phyloP scores from a whole-genome alignment of 257 asterid genomes.

The Lavandula angustifolia region DNA sequence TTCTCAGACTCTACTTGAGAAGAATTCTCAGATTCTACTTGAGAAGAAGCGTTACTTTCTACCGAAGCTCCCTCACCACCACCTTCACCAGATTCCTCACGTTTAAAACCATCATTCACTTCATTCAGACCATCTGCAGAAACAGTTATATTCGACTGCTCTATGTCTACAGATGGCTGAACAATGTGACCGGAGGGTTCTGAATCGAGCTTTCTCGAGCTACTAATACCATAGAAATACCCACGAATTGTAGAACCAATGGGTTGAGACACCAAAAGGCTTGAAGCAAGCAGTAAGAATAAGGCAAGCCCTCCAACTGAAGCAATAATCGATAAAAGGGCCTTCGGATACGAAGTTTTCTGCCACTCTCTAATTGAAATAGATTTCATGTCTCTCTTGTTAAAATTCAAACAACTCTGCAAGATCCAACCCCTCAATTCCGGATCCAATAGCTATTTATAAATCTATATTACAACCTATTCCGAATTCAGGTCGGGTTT shows the following conservation, averaged over 20 bases:
- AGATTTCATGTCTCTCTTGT: constrained; percentile 49
- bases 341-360: constrained; percentile 53
- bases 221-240: constrained; percentile 48
- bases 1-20: constrained; percentile 32
- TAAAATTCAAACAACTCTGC: constrained; percentile 22
- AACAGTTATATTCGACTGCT: constrained; percentile 25
- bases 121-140: constrained; percentile 25
- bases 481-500: constrained; percentile 18
- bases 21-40: constrained; percentile 32
- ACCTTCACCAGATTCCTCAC: constrained; percentile 27
- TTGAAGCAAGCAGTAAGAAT: constrained; percentile 69
- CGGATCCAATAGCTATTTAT: constrained; percentile 8
- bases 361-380: constrained; percentile 51
- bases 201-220: constrained; percentile 30
- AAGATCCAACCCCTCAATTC: constrained; percentile 31
- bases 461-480: constrained; percentile 15
- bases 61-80: constrained; percentile 30
- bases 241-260: constrained; percentile 54
- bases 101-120: constrained; percentile 28
- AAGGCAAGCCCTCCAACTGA: constrained; percentile 68
- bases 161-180: constrained; percentile 29
- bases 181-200: constrained; percentile 12
- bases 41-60: constrained; percentile 28
- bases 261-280: constrained; percentile 65
- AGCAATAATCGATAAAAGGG: constrained; percentile 56